Base-by-base conservation (phyloP, 2,329 filamentous ascomycete species). In the Scedosporium minutisporum region DNA sequence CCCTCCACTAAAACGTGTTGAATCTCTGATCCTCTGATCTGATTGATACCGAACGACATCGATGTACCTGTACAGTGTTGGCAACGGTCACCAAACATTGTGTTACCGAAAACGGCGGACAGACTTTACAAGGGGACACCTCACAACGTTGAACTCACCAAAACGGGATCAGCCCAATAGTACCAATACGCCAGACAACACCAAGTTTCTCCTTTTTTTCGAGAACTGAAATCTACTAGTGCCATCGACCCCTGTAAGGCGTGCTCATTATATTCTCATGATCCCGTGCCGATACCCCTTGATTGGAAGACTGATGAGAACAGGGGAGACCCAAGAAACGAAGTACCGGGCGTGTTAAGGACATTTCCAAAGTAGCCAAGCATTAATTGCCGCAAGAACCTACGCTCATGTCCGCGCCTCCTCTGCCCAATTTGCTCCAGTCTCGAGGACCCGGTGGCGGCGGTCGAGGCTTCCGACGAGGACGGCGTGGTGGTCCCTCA, bases 371-470 rank as follows among this genome's bases (percentile, higher is more conserved):
- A 33, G 44, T n/a, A 48, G 21, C 44, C 44, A 51, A 51, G 14
- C 5, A n/a, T 51, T 23, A 18, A 51, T 23, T 23, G 14, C 46
- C 53, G 6, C 14, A 58, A 41, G 7, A 41, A 58, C 12, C 16
- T 6, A 6, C 27, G 5, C n/a, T 38, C 64, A 93, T 93, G 89
- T 83, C 89, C 57, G 83, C 87, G 33, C 78, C 86, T 48, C 83
- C 87, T 25, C 96, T 96, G 57, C 91, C 92, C 2, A 93, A 96
- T 69, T 82, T 96, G 41, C 84, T 77, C 71, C 90, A 71, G 71
- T 80, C 80, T 76, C 71, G 82, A 71, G 70, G 79, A 68, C 63
- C 64, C 14, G 65, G 73, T n/a, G 65, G 70, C 72, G 80, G 77
- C 77, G 69, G 79, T 75, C 29, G 76, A 75, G 69, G 67, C 62